Evolutionary conservation across 2,329 filamentous ascomycete species (phyloP), one percentile per base, ranked within the genome.

Genomic region (Calonectria leucothoes): DNA sequence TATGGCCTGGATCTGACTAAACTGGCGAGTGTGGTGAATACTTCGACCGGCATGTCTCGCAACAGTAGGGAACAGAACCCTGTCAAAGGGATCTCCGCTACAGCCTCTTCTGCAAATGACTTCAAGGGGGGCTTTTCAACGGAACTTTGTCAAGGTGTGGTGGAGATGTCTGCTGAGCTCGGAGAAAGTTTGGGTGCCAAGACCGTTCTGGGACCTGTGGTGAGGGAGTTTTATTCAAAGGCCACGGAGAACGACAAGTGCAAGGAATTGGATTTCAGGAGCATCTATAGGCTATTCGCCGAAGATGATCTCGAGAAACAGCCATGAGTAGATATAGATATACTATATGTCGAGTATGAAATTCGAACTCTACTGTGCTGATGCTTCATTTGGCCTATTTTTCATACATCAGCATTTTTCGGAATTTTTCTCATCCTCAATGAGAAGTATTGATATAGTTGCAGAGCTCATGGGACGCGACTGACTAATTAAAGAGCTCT

Each of bases 1-100:
- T 72, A 70, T 17, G 76, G 76, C 0, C 68, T 78, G 0, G 70
- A 78, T 27, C 70, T 67, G 0, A 23, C 11, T 11, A 64, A 48
- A 1, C 29, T 76, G 4, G 66, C 72, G 2, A 59, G 39, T 1
- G 70, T 78, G 23, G 71, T 78, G 29, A 78, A 77, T 55, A 33
- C 31, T 12, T 57, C 52, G 2, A 57, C 52, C 11, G 52, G 52
- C 35, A 57, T 57, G 52, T 57, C 52, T 14, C 52, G 52, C 20
- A 57, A 57, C 31, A 57, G 52, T 10, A 20, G 52, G 20, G 52
- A 57, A 20, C 52, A 57, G 23, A 57, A 57, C 29, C 52, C 52
- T 5, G 52, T 57, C 29, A 57, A 57, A 20, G 52, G 31, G 2
- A 35, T 57, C 52, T 57, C 52, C 14, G 8, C 29, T 14, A 23